phyloP scores from a whole-genome alignment of 2,329 filamentous ascomycete genomes.

The Verticillium alfalfae region DNA sequence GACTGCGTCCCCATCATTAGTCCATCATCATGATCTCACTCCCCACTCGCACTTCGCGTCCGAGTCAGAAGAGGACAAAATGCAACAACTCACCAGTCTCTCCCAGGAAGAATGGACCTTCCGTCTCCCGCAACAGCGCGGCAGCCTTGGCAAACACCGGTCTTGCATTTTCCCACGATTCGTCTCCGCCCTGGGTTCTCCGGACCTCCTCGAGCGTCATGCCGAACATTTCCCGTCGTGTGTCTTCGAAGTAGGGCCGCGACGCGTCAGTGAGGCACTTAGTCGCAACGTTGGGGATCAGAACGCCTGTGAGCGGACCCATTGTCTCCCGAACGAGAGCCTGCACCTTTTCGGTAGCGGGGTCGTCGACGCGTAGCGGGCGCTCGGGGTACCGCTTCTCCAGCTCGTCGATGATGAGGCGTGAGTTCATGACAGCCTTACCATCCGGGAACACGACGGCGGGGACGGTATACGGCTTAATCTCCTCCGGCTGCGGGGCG shows the following conservation, averaged over 20 bases:
- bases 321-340: slow-evolving; percentile 27
- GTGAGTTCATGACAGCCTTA: slow-evolving; percentile 59
- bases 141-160: slow-evolving; percentile 27
- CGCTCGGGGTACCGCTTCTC: slow-evolving; percentile 55
- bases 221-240: slow-evolving; percentile 42
- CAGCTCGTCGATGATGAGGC: slow-evolving; percentile 51
- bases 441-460: slow-evolving; percentile 50
- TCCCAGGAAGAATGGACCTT: slow-evolving; percentile 59
- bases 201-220: slow-evolving; percentile 46
- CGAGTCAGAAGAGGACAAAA: background rate
- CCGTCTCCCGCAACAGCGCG: slow-evolving; percentile 47
- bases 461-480: slow-evolving; percentile 46
- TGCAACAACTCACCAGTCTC: slow-evolving; percentile 29
- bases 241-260: slow-evolving; percentile 48
- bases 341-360: slow-evolving; percentile 38
- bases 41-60: background rate
- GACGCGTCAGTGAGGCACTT: slow-evolving; percentile 45
- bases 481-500: slow-evolving; percentile 35
- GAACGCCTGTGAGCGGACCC: slow-evolving; percentile 29
- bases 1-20: background rate
- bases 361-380: slow-evolving; percentile 50
- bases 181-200: slow-evolving; percentile 40
- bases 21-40: background rate
- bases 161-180: slow-evolving; percentile 40
- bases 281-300: slow-evolving; percentile 41